Base-by-base conservation (phyloP, 2,329 filamentous ascomycete genomes). In the Phaeosphaeriaceae sp. region DNA sequence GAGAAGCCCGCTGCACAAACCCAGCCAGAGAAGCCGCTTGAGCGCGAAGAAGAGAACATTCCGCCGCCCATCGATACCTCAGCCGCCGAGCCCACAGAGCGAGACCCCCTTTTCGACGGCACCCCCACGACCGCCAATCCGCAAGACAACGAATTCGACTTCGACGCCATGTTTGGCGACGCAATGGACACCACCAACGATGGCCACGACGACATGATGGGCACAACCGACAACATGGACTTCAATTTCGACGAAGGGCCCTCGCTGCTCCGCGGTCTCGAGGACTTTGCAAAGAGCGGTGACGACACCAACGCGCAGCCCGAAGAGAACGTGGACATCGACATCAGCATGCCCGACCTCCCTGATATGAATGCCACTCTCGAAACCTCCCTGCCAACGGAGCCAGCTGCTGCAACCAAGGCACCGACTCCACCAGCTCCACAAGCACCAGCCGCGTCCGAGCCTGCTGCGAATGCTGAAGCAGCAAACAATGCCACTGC, bases 121-220 rank as follows among this genome's bases (percentile, higher is more conserved):
- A 71, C 70, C 0, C 69, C 72, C 22, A 69, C 68, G 25, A 67
- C 68, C 44, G 66, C 66, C n/a, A 70, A 71, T 25, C 61, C 66
- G 17, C 67, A 71, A 53, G 72, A 76, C 21, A 63, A 63, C n/a
- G 76, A 78, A 33, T 77, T 80, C 56, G 79, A 79, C 53, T 76
- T 76, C 51, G 74, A 76, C 47, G 69, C 73, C 56, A 71, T 76
- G 51, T 77, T 77, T 41, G 73, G 70, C 55, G 71, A 76, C 55
- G 53, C 64, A 2, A 69, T 70, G 60, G 70, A 71, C 56, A 68
- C 67, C 1, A 51, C 65, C 44, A 65, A 59, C 46, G 58, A 63
- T 56, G 59, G 67, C 13, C 56, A 59, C 22, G 61, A 68, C 53
- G 57, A 72, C 49, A 63, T 67, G 57, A 68, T 73, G 68, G 70